Evolutionary conservation across 2,329 filamentous ascomycete species (phyloP).

Genomic region (Nigrograna mackinnonii): DNA sequence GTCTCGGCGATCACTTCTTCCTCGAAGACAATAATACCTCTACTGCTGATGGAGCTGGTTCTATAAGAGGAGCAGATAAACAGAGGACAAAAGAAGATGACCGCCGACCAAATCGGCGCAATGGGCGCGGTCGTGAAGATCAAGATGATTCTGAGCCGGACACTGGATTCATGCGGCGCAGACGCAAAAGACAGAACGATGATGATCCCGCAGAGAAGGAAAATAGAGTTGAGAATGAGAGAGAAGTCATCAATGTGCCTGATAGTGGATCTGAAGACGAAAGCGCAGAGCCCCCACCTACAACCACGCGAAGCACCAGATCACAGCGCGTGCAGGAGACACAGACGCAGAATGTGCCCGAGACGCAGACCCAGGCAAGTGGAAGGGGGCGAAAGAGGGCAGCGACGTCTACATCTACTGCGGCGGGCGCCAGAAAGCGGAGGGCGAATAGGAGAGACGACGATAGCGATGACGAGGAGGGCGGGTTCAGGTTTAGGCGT

Average conservation of each 20-base stretch:
- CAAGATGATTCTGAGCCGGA: slow-evolving; percentile 30
- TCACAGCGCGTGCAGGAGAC: slow-evolving; percentile 28
- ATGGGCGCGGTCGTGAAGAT: slow-evolving; percentile 4
- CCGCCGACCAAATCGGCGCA: slow-evolving; percentile 8
- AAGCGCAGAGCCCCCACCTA: slow-evolving; percentile 6
- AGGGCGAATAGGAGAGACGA: slow-evolving; percentile 37
- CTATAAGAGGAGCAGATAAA: slow-evolving; percentile 17
- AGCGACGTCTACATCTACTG: slow-evolving; percentile 19
- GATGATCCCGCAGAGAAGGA: neutral
- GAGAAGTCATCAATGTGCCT: slow-evolving; percentile 30
- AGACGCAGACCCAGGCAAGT: slow-evolving; percentile 20
- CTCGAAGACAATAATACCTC: slow-evolving; percentile 54
- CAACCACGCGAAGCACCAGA: neutral
- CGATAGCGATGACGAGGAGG: slow-evolving; percentile 61
- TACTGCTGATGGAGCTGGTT: neutral
- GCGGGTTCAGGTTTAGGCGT: slow-evolving; percentile 60
- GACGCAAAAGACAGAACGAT: slow-evolving; percentile 6
- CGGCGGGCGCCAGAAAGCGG: slow-evolving; percentile 29
- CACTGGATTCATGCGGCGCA: slow-evolving; percentile 29
- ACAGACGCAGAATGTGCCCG: slow-evolving; percentile 19
- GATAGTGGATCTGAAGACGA: slow-evolving; percentile 36
- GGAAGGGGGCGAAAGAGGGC: slow-evolving; percentile 32
- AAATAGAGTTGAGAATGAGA: too few relatives aligned
- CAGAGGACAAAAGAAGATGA: slow-evolving; percentile 17
- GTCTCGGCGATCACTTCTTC: slow-evolving; percentile 79